Conservation (phyloP, 164 flowering plant genomes). For the Magnolia changhungtana region DNA sequence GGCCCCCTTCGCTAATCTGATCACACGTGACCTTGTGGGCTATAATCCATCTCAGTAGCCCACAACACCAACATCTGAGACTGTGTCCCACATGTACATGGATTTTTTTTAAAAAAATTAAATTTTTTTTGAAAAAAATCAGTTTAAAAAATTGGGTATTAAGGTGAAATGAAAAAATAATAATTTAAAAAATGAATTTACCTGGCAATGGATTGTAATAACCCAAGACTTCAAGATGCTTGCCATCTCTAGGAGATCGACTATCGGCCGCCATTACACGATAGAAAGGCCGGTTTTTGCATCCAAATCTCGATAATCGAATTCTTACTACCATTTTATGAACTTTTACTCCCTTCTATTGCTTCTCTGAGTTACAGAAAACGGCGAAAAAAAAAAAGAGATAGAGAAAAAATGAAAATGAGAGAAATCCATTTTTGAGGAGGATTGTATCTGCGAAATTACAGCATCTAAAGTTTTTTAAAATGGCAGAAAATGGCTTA, state of each 20-base stretch:
- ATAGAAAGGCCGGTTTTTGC: constrained; percentile 82
- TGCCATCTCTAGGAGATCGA: constrained; percentile 91
- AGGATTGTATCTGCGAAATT: not conserved
- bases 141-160: not conserved
- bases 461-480: not conserved
- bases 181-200: constrained; percentile 9
- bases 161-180: not conserved
- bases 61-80: too few species aligned
- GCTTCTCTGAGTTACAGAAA: not conserved
- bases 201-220: constrained; percentile 96
- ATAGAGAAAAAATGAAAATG: not conserved
- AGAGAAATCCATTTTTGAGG: not conserved
- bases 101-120: too few species aligned
- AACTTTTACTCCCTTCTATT: not conserved
- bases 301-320: constrained; percentile 78
- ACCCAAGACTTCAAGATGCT: constrained; percentile 87
- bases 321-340: constrained; percentile 76
- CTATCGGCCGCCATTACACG: constrained; percentile 87
- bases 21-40: too few species aligned
- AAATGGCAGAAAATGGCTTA: not conserved
- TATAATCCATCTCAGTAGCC: too few species aligned
- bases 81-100: not conserved
- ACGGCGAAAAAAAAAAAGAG: not conserved
- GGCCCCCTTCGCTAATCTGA: too few species aligned
- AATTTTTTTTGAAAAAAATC: not conserved